Evolutionary conservation across 208 protist species (phyloP).

Genomic region (Trypanosoma vivax): DNA sequence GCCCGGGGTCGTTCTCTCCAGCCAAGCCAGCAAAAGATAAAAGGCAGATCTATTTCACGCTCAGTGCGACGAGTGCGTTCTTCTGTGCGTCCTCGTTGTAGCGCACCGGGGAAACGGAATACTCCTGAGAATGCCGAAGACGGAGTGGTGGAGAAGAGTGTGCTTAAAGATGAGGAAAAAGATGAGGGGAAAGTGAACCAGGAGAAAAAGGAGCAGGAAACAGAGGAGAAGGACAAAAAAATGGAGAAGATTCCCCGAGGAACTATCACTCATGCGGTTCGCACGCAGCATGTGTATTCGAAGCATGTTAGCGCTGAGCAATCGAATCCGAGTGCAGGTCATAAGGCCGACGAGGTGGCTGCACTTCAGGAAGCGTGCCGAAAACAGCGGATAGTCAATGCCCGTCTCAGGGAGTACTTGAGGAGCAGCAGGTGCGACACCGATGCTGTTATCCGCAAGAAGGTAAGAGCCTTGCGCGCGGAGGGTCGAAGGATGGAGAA

Average conservation of each 20-base stretch:
- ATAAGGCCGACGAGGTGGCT: constrained; percentile 14
- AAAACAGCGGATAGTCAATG: constrained; percentile 43
- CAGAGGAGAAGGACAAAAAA: not conserved
- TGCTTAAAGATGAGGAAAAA: too few species aligned
- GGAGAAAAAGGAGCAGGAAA: not conserved
- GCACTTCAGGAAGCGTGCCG: constrained; percentile 14
- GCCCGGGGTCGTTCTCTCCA: constrained; percentile 8
- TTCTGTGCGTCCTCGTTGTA: too few species aligned
- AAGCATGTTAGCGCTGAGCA: constrained; percentile 37
- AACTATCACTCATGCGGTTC: constrained; percentile 72
- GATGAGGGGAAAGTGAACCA: too few species aligned
- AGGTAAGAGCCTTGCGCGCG: constrained; percentile 49
- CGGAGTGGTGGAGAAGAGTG: too few species aligned
- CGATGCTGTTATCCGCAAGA: constrained; percentile 47
- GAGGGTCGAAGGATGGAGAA: constrained; percentile 43
- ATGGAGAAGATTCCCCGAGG: constrained; percentile 43
- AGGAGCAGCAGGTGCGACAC: constrained; percentile 29
- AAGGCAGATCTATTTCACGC: not conserved
- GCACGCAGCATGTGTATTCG: constrained; percentile 60
- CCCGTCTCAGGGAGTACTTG: constrained; percentile 62
- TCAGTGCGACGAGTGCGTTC: not conserved
- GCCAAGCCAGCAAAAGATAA: constrained; percentile 7
- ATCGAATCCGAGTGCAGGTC: constrained; percentile 23
- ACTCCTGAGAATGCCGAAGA: too few species aligned
- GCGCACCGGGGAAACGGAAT: too few species aligned